Evolutionary conservation across 345 rosid species (phyloP), one percentile per base, ranked within the genome.

Genomic region (Populus pruinosa): DNA sequence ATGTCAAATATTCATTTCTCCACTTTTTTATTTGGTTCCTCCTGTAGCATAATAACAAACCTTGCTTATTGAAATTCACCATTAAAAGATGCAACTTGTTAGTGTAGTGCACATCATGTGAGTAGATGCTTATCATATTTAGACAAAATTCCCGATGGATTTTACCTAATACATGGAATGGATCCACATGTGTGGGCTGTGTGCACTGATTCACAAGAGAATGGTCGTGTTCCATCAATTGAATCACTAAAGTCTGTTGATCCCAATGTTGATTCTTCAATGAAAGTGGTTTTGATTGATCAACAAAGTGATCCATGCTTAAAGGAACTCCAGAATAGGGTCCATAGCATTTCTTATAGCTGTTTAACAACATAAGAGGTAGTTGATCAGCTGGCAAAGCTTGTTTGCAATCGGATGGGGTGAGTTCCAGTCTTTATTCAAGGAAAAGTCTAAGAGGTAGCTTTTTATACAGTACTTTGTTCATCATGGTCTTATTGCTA

Each of bases 141-240:
- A 38, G 97, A 94, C 82, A 91, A 86, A 87, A 87, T 96, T 85
- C 98, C 99, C 29, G 98, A 96, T 90, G 98, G 99, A 39, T 94
- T 96, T 88, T 96, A 91, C 85, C 83, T 86, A 81, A 90, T 96
- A 76, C 75, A 86, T 84, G 99, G 99, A 81, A 83, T 96, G 90
- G 90, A 92, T 86, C 95, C 98, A 36, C 94, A 91, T 82, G 86
- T 91, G 65, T 96, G 99, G 99, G 86, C 92, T 41, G 78, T 96
- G 67, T 96, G 98, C 89, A 88, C 92, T 41, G 98, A 96, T 85
- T 69, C 86, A 59, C 97, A 89, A 41, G 94, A 94, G 80, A 85
- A 84, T 84, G 97, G 97, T 41, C 97, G 97, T 65, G 90, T 94
- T 78, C 99, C 99, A 63, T 89, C 99, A 7, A 86, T 96, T 71